These are phyloP conservation scores for Candida odintsovae DNA, from an alignment of 805 yeast species.

Conservation along the genomic window DNA sequence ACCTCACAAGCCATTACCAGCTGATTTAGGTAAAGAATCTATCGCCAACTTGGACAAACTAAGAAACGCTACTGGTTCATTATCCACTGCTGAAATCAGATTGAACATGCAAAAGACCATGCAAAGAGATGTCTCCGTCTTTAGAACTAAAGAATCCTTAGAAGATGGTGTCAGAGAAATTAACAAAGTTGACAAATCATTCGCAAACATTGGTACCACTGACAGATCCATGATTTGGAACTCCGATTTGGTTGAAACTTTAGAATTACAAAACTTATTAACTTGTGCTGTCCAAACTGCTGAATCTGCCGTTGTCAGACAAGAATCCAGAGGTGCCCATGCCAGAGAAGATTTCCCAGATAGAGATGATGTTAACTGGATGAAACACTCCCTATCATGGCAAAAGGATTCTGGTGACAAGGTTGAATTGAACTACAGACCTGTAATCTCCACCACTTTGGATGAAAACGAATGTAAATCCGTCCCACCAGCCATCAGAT, in stretches of 20 bases:
- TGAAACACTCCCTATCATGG: slow-evolving; percentile 95
- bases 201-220: slow-evolving; percentile 73
- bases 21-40: slow-evolving; percentile 84
- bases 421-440: slow-evolving; percentile 77
- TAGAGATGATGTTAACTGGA: slow-evolving; percentile 96
- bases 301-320: slow-evolving; percentile 86
- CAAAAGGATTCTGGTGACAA: slow-evolving; percentile 67
- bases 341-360: slow-evolving; percentile 97
- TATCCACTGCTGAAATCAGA: slow-evolving; percentile 84
- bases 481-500: slow-evolving; percentile 96
- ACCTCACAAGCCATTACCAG: slow-evolving; percentile 77
- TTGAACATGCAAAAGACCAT: slow-evolving; percentile 89
- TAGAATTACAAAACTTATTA: slow-evolving; percentile 92
- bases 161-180: slow-evolving; percentile 88
- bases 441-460: slow-evolving; percentile 74
- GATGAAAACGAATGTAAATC: slow-evolving; percentile 91
- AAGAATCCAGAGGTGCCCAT: slow-evolving; percentile 98
- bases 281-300: slow-evolving; percentile 98
- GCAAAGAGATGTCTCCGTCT: slow-evolving; percentile 97
- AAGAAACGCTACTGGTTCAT: slow-evolving; percentile 80
- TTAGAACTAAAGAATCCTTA: slow-evolving; percentile 87
- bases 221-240: slow-evolving; percentile 99
- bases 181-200: slow-evolving; percentile 65
- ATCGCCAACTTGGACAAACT: slow-evolving; percentile 84
- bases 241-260: slow-evolving; percentile 91